Base-by-base conservation (phyloP, 1,284 basidiomycete species). In the Bondarzewia mesenterica region DNA sequence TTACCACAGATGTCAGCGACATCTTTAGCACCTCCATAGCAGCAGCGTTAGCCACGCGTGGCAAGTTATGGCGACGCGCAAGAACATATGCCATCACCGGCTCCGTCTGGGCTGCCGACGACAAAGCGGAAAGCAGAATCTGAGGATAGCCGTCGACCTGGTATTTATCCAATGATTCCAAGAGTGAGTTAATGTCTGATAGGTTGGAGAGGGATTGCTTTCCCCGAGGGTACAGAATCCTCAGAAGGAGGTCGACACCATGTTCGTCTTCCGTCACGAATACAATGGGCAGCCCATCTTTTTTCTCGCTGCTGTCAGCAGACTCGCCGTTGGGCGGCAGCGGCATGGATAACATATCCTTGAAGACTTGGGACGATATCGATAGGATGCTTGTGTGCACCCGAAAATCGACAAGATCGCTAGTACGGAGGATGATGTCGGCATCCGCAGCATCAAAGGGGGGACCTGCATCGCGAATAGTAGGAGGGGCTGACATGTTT, bases 381-480 rank as follows among this genome's bases (percentile, higher is more conserved):
- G 14, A 7, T 1, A 40, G 20, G 16, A 40, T n/a, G 16, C 14
- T 14, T 3, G 23, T 37, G 27, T 40, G 39, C 14, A 47, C 37
- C 23, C 38, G 46, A 20, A 42, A 47, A 16, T 47, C 46, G 3
- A 47, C 46, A 16, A 5, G n/a, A 40, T 47, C 46, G 12, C 22
- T 10, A 14, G 46, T 42, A 15, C 39, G 39, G 21, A 47, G 38
- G 38, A 47, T 42, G 39, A 47, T 42, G 26, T 47, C 46, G 22
- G 38, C 38, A 29, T 42, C 39, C 14, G 14, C 14, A 12, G 14
- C 14, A 40, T 18, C 39, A 20, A 40, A 7, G 15, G 39, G 39
- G 14, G 39, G 39, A 10, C 14, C 18, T 10, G 20, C 20, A 12
- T 16, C 39, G 16, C 39, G 39, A 22, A 20, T 40, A 7, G 29